phyloP scores from a whole-genome alignment of 2,329 filamentous ascomycete species.

The Botryotinia globosa region DNA sequence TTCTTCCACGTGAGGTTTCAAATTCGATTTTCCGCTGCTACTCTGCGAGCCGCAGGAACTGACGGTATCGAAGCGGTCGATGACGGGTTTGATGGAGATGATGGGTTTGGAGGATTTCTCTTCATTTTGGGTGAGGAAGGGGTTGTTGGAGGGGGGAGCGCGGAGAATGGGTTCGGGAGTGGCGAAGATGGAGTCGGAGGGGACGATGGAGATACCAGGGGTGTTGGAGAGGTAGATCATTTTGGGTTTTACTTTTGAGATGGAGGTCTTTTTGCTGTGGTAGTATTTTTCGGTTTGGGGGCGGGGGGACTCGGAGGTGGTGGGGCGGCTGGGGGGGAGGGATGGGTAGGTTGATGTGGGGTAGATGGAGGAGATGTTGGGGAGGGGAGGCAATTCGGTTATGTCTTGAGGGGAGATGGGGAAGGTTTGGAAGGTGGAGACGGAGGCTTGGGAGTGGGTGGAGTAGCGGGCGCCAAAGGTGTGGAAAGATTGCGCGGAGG shows the following conservation, averaged over 20 bases:
- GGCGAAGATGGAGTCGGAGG: slow-evolving; percentile 7
- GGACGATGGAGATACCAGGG: slow-evolving; percentile 4
- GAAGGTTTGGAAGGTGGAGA: slow-evolving; percentile 12
- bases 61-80: slow-evolving; percentile 1
- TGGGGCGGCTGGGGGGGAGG: not conserved
- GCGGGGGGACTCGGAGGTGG: not conserved
- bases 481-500: slow-evolving; percentile 11
- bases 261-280: slow-evolving; percentile 18
- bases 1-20: not conserved
- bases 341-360: not conserved
- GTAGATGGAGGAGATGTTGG: not conserved
- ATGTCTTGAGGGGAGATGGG: slow-evolving; percentile 7
- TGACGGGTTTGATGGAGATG: not conserved
- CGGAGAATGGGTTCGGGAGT: not conserved
- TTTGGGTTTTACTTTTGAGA: slow-evolving; percentile 19
- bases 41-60: slow-evolving; percentile 2
- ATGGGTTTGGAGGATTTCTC: not conserved
- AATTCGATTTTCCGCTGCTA: not conserved
- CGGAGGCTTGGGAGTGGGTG: slow-evolving; percentile 5
- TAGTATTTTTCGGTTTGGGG: not conserved
- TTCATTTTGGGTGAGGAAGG: not conserved
- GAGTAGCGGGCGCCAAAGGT: slow-evolving; percentile 9
- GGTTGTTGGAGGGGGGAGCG: not conserved
- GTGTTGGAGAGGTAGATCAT: slow-evolving; percentile 17
- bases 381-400: slow-evolving; percentile 1